phyloP scores from a whole-genome alignment of 2,329 filamentous ascomycete species.

The Exophiala sideris region DNA sequence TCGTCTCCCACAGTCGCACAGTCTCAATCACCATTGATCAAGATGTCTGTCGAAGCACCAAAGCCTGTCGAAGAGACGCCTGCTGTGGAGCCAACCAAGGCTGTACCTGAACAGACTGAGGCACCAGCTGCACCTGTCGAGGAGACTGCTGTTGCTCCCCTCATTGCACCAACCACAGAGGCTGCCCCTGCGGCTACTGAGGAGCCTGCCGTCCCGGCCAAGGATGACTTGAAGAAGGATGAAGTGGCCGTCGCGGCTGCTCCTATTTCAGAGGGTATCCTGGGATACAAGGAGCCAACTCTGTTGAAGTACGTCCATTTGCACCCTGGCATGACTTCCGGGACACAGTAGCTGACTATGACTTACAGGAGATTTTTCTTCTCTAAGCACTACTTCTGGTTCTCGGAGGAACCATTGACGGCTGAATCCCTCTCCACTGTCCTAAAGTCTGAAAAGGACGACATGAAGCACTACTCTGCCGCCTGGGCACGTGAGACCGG shows the following conservation, averaged over 20 bases:
- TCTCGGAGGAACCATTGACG: constrained; percentile 69
- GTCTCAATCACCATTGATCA: constrained; percentile 31
- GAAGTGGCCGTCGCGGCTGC: constrained; percentile 49
- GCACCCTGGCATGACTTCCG: constrained; percentile 23
- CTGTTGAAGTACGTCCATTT: constrained; percentile 73
- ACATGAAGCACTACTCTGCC: constrained; percentile 68
- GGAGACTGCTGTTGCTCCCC: constrained; percentile 23
- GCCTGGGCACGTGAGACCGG: constrained; percentile 92
- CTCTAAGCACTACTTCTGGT: constrained; percentile 92
- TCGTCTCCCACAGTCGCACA: constrained; percentile 29
- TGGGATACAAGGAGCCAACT: constrained; percentile 87
- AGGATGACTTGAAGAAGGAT: constrained; percentile 46
- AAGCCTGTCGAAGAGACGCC: constrained; percentile 65
- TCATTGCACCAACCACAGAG: constrained; percentile 24
- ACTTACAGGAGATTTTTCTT: constrained; percentile 73
- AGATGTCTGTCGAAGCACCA: constrained; percentile 67
- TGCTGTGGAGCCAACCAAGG: constrained; percentile 9
- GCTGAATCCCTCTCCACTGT: constrained; percentile 71
- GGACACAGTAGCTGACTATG: not conserved
- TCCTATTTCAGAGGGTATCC: constrained; percentile 75
- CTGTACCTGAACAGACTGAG: constrained; percentile 27
- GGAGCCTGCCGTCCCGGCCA: constrained; percentile 36
- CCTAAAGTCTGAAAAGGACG: constrained; percentile 83
- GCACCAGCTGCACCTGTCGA: constrained; percentile 25
- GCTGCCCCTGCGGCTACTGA: constrained; percentile 25